These are phyloP conservation scores for Annona cherimola DNA, from an alignment of 164 flowering plant genomes.

Conservation along the genomic window DNA sequence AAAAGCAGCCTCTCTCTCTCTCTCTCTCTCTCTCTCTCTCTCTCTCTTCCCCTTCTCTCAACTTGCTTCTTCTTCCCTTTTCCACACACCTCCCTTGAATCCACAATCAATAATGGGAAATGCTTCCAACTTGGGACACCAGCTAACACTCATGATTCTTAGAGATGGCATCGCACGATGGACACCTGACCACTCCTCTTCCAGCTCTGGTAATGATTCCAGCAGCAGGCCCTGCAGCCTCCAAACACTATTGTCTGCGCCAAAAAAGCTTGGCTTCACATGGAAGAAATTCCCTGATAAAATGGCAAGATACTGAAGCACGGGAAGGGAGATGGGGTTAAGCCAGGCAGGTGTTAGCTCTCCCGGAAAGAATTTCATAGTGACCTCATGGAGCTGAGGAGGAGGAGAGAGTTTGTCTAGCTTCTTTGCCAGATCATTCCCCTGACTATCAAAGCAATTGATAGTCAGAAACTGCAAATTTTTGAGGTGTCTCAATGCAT, in stretches of 20 bases:
- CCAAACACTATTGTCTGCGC: constrained; percentile 23
- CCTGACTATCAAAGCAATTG: constrained; percentile 34
- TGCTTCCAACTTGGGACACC: constrained; percentile 39
- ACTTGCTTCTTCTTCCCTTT: constrained; percentile 22
- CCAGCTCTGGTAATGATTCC: constrained; percentile 36
- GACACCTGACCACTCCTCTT: constrained; percentile 32
- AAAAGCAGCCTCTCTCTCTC: neutral
- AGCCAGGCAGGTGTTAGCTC: constrained; percentile 40
- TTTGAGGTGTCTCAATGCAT: constrained; percentile 22
- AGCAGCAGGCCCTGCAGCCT: constrained; percentile 39
- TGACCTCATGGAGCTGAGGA: constrained; percentile 38
- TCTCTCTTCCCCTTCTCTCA: neutral
- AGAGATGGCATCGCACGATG: constrained; percentile 36
- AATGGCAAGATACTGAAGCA: constrained; percentile 32
- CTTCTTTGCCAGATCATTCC: constrained; percentile 21
- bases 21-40: neutral
- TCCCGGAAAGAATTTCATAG: constrained; percentile 41
- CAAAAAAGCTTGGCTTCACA: constrained; percentile 33
- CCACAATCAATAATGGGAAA: constrained; percentile 43
- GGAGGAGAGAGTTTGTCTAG: constrained; percentile 34
- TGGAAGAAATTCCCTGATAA: constrained; percentile 30
- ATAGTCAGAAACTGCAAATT: constrained; percentile 31
- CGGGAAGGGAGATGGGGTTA: constrained; percentile 40
- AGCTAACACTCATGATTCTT: constrained; percentile 24
- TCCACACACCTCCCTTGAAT: constrained; percentile 51